A percentile compares a stretch with the other conserved stretches of the same genome.
phyloP scores from a whole-genome alignment of 164 flowering plant species.

The Kingdonia uniflora region DNA sequence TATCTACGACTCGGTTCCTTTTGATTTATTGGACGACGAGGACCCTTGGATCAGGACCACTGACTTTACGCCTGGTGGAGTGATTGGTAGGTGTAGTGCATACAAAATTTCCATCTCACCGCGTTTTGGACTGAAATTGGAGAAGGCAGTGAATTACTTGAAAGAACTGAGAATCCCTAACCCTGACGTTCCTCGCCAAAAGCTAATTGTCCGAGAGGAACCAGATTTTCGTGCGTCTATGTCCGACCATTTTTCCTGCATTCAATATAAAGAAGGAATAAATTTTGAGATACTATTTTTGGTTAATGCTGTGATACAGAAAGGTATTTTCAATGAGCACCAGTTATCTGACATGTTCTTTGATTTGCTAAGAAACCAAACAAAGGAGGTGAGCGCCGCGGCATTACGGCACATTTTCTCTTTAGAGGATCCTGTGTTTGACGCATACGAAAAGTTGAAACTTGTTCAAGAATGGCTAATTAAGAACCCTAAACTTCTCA shows the following conservation, averaged over 20 bases:
- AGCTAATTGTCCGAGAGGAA: constrained; percentile 39
- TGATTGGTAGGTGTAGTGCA: constrained; percentile 64
- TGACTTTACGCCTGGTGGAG: constrained; percentile 75
- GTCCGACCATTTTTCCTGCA: constrained; percentile 50
- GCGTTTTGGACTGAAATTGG: constrained; percentile 43
- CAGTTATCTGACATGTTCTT: constrained; percentile 58
- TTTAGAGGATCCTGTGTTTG: constrained; percentile 45
- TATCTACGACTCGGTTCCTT: constrained; percentile 48
- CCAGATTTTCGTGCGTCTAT: constrained; percentile 43
- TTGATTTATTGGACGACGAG: constrained; percentile 80
- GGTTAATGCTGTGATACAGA: constrained; percentile 74
- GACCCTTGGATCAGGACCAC: constrained; percentile 95
- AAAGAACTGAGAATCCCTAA: constrained; percentile 33
- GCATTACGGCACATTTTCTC: constrained; percentile 62
- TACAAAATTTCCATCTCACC: constrained; percentile 57
- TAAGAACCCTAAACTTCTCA: constrained; percentile 51
- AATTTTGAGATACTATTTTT: constrained; percentile 55
- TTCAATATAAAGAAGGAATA: constrained; percentile 34
- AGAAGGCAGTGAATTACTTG: constrained; percentile 39
- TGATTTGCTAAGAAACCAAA: constrained; percentile 40
- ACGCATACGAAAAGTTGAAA: constrained; percentile 44
- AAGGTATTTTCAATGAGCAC: constrained; percentile 63
- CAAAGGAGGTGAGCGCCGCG: constrained; percentile 42
- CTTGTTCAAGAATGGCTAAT: constrained; percentile 58
- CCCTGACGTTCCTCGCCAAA: constrained; percentile 10